Conservation (phyloP, 495 filamentous ascomycete species). For the Hypoxylon lienhwacheense region DNA sequence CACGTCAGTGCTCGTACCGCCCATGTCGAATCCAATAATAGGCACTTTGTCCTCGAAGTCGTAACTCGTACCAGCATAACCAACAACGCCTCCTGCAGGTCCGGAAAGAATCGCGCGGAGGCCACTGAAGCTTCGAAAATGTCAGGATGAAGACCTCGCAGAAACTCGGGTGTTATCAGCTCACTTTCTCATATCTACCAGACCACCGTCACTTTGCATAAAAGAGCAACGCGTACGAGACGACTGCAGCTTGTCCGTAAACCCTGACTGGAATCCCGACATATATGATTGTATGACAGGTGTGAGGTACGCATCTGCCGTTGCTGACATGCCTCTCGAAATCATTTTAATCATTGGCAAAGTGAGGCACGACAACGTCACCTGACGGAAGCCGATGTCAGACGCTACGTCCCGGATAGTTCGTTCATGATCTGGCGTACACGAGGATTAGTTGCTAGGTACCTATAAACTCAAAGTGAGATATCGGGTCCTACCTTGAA, state of each 20-base stretch:
- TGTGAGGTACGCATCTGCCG: slow-evolving; percentile 82
- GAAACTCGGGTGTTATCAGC: slow-evolving; percentile 55
- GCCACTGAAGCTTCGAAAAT: slow-evolving; percentile 49
- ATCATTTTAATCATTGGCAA: slow-evolving; percentile 78
- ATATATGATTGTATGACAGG: slow-evolving; percentile 85
- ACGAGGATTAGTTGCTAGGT: slow-evolving; percentile 34
- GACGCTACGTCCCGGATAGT: slow-evolving; percentile 58
- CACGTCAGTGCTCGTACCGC: slow-evolving; percentile 41
- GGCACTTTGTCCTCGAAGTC: slow-evolving; percentile 33
- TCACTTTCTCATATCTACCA: slow-evolving; percentile 61
- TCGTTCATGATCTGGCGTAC: slow-evolving; percentile 61
- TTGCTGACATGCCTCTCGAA: slow-evolving; percentile 76
- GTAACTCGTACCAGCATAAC: slow-evolving; percentile 38
- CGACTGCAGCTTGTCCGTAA: slow-evolving; percentile 2
- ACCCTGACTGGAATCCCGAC: slow-evolving; percentile 57
- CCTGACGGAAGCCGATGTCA: slow-evolving; percentile 64
- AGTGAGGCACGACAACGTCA: slow-evolving; percentile 64
- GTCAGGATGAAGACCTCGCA: background rate
- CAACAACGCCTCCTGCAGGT: slow-evolving; percentile 56
- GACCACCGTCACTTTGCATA: slow-evolving; percentile 39
- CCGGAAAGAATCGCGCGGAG: slow-evolving; percentile 62
- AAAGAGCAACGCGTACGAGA: slow-evolving; percentile 60
- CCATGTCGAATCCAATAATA: slow-evolving; percentile 44
- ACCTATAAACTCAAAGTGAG: background rate
- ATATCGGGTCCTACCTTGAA: slow-evolving; percentile 1